Evolutionary conservation across 2,329 filamentous ascomycete genomes (phyloP), one percentile per base, ranked within the genome.

Genomic region (Sporothrix inflata): DNA sequence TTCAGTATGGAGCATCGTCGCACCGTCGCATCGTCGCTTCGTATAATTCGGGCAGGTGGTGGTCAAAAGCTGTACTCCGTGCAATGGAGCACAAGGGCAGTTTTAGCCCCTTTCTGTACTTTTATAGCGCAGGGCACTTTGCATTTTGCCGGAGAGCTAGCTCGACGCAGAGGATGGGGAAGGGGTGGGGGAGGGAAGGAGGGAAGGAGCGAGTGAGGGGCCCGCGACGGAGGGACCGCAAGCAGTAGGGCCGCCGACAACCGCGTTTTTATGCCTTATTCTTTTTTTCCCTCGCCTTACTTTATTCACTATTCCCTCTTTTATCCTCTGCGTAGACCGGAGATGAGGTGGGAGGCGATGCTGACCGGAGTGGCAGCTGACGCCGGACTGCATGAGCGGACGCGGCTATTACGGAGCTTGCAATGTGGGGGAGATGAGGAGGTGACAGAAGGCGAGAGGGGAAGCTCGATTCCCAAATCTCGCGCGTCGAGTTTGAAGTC

Each of bases 341-440:
- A 63, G 55, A 51, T 45, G 42, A 51, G 27, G 27, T 49, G 45
- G 67, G 53, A 34, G 68, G 68, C 55, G 53, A 70, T 70, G 68
- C 68, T 70, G 69, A 51, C 63, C 69, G 24, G 27, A 27, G 24
- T 47, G 24, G 42, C 40, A 30, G 14, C 42, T 47, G 61, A 66
- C 21, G 16, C 19, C 40, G n/a, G 38, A 49, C 42, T 60, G 51
- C n/a, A 38, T 34, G 34, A 42, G 60, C 60, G n/a, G 45, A 63
- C 34, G 38, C 60, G 57, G 57, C 57, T 24, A 40, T 21, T 40
- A 40, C 57, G 34, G 57, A 61, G 57, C 34, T 53, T 45, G 51
- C 49, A 70, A 42, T 19, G 67, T 60, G 67, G 67, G 66, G 63
- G 27, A 21, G 8, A 61, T 21, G 61, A 42, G 47, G 65, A 24